Base-by-base conservation (phyloP, 2,329 filamentous ascomycete species). In the Fusarium continuum region DNA sequence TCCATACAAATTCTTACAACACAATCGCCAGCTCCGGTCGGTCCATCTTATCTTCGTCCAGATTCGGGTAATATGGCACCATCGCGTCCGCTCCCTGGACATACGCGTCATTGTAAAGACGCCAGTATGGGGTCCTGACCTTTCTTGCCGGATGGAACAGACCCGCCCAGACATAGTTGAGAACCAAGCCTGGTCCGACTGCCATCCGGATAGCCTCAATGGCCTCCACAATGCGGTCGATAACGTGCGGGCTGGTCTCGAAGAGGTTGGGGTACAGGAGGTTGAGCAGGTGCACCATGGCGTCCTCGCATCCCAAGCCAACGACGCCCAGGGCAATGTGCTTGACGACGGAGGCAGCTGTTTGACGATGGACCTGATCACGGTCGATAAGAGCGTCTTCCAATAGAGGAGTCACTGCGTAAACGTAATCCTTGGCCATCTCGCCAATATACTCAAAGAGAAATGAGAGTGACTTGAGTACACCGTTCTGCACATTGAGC, bases 351-450 rank as follows among this genome's bases (percentile, higher is more conserved):
- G 90, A 93, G 22, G 95, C 95, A 2, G 95, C 95, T 2, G 95
- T 99, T 77, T 99, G 95, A 23, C 95, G 89, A 79, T 99, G 95
- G 2, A 99, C 95, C 79, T 99, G 95, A 76, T 99, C 95, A 61
- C 95, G 90, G 77, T 99, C 95, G 77, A 97, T 97, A 61, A 99
- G 88, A 3, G 96, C 95, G 74, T 99, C 95, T 75, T 99, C 95
- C 3, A 99, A 88, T 9, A 99, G 83, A 7, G 95, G 95, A 3
- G 93, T 97, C 28, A 99, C 93, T 16, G 96, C 95, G 73, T 99
- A 99, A 74, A 99, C 95, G 75, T 99, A 99, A 78, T 99, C 95
- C 80, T 98, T 99, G 64, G 93, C 92, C 95, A 99, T 98, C 78
- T 99, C 95, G 64, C 95, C 95, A 75, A 99, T 99, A 79, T 99